A percentile compares a stretch with the other conserved stretches of the same genome.
Conservation (phyloP, 148 eudicot genomes). For the Persicaria maculosa region DNA sequence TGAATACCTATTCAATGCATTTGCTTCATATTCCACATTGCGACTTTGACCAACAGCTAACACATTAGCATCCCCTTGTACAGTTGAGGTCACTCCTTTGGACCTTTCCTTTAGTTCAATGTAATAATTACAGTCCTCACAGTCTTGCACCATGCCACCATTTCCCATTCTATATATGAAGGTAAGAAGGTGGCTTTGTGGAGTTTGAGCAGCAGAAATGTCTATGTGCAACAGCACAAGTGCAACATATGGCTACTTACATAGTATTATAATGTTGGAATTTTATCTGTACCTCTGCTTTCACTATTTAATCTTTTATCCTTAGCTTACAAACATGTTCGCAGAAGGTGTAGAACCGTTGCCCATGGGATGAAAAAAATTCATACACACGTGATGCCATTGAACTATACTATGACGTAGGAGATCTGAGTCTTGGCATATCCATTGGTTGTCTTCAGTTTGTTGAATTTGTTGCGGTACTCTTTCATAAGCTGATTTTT, state of each 20-base stretch:
- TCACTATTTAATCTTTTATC: conserved; percentile 17
- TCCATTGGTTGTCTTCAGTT: not conserved
- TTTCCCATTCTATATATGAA: too few relatives aligned
- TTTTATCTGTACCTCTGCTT: not conserved
- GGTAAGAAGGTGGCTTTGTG: too few relatives aligned
- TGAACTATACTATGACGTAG: conserved; percentile 88
- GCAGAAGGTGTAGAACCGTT: conserved; percentile 65
- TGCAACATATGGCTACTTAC: not conserved
- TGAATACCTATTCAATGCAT: too few relatives aligned
- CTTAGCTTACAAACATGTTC: conserved; percentile 87
- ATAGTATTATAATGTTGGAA: not conserved
- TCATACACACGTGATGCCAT: conserved; percentile 74
- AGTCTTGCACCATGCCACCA: too few relatives aligned
- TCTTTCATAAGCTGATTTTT: conserved; percentile 1
- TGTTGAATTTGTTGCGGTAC: not conserved
- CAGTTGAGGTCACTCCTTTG: too few relatives aligned
- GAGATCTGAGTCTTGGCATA: conserved; percentile 3
- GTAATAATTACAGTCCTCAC: too few relatives aligned
- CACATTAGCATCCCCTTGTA: too few relatives aligned
- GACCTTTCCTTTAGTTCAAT: too few relatives aligned
- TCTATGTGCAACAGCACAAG: not conserved
- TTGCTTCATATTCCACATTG: too few relatives aligned
- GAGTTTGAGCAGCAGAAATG: too few relatives aligned
- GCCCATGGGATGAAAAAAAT: conserved; percentile 72
- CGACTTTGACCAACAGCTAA: too few relatives aligned